Base-by-base conservation (phyloP, 345 rosid genomes). In the Citrus medica region DNA sequence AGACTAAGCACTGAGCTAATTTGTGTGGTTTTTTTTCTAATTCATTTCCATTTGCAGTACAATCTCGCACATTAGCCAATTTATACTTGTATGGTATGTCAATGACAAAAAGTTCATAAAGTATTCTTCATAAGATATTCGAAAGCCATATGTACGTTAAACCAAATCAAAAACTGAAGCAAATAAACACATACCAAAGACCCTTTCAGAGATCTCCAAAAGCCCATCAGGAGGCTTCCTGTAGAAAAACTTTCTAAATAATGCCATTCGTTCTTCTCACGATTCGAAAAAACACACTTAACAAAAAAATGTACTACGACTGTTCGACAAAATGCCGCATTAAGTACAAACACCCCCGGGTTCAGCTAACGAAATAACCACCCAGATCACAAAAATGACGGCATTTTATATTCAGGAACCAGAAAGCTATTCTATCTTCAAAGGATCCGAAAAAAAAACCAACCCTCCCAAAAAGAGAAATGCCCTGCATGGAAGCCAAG, bases 141-240 rank as follows among this genome's bases (percentile, higher is more conserved):
- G 63, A 69, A 67, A 56, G 38, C 72, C 74, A 42, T 67, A 19
- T 7, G 25, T 67, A 19, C 4, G 25, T 64, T 70, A n/a, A 30
- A 73, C 58, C 13, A 48, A 35, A 3, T n/a, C 3, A 24, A 60
- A 67, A 51, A 74, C 22, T 10, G 27, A 48, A 56, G 13, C 42
- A 27, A 46, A 4, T 24, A 27, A 77, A 82, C 60, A 59, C 88
- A 25, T 91, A 93, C 97, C 97, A 74, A 89, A 90, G 80, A 91
- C 86, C 84, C 95, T 90, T 81, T 93, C 94, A 25, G 95, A 89
- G 86, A 93, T 90, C 90, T 93, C 97, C 79, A 90, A 72, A 58
- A 93, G 91, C 72, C 95, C 93, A 74, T 87, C 92, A 75, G 97
- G 95, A 51, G 95, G 94, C 69, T 90, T 91, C 81, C 89, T 81